These are phyloP conservation scores for Brassica balearica DNA, from an alignment of 441 rosid species.

Conservation along the genomic window DNA sequence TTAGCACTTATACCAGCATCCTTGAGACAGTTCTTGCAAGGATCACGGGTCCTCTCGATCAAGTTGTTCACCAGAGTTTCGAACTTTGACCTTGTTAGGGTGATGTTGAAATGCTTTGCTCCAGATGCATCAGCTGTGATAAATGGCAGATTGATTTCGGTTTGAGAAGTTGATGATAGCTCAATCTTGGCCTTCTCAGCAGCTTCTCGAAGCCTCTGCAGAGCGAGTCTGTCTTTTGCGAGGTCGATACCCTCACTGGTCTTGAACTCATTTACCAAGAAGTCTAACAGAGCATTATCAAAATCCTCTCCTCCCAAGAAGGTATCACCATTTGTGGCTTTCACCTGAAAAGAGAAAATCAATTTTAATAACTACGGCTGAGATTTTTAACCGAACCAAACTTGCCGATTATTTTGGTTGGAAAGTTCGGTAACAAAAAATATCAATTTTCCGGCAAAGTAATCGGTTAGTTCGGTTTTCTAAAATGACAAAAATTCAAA, in stretches of 20 bases:
- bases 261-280: constrained; percentile 81
- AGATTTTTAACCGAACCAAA: too few relatives aligned
- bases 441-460: too few relatives aligned
- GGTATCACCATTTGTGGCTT: constrained; percentile 98
- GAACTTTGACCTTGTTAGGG: constrained; percentile 82
- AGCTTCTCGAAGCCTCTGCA: constrained; percentile 96
- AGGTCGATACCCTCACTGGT: constrained; percentile 80
- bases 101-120: constrained; percentile 88
- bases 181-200: constrained; percentile 99
- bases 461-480: too few relatives aligned
- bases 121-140: constrained; percentile 95
- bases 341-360: constrained; percentile 56
- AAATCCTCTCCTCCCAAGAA: constrained; percentile 98
- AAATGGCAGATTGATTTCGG: constrained; percentile 92
- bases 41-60: constrained; percentile 85
- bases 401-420: too few relatives aligned
- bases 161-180: constrained; percentile 90
- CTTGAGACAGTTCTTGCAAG: constrained; percentile 88
- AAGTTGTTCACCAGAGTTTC: constrained; percentile 72
- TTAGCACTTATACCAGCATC: constrained; percentile 84
- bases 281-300: constrained; percentile 83
- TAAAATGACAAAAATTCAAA: too few relatives aligned
- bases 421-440: too few relatives aligned
- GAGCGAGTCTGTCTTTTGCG: constrained; percentile 79
- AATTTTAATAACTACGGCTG: neutral